These are phyloP conservation scores for Naganishia liquefaciens DNA, from an alignment of 1,284 basidiomycete genomes.

Conservation along the genomic window DNA sequence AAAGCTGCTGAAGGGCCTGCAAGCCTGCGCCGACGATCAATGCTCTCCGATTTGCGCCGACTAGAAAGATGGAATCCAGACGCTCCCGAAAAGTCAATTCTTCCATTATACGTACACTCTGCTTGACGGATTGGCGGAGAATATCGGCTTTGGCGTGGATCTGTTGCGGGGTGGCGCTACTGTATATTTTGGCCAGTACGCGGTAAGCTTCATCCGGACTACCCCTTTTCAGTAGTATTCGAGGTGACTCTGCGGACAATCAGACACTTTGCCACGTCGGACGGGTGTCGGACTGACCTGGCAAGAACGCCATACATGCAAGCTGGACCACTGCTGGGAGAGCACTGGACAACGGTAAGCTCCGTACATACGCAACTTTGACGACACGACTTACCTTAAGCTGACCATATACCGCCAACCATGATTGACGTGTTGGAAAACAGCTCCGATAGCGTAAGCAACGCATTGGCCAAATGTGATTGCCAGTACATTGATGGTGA, in stretches of 20 bases:
- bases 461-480: conserved; percentile 67
- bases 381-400: conserved; percentile 64
- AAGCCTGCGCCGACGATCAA: conserved; percentile 74
- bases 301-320: conserved; percentile 2
- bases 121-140: conserved; percentile 61
- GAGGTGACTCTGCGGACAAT: conserved; percentile 57
- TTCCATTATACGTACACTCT: conserved; percentile 65
- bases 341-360: background rate
- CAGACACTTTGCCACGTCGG: background rate
- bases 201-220: conserved; percentile 58
- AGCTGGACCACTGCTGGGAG: background rate
- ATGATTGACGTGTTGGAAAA: conserved; percentile 63
- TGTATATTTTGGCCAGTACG: conserved; percentile 68
- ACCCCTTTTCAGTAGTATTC: conserved; percentile 67
- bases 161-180: conserved; percentile 64
- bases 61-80: conserved; percentile 60
- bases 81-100: conserved; percentile 65
- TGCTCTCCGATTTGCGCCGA: conserved; percentile 67
- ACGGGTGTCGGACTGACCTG: background rate
- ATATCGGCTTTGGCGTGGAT: conserved; percentile 68
- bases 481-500: conserved; percentile 57
- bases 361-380: background rate
- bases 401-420: conserved; percentile 87
- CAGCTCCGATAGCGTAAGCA: conserved; percentile 73
- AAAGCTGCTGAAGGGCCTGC: conserved; percentile 79